phyloP scores from a whole-genome alignment of 257 asterid species.

The Lycium barbarum region DNA sequence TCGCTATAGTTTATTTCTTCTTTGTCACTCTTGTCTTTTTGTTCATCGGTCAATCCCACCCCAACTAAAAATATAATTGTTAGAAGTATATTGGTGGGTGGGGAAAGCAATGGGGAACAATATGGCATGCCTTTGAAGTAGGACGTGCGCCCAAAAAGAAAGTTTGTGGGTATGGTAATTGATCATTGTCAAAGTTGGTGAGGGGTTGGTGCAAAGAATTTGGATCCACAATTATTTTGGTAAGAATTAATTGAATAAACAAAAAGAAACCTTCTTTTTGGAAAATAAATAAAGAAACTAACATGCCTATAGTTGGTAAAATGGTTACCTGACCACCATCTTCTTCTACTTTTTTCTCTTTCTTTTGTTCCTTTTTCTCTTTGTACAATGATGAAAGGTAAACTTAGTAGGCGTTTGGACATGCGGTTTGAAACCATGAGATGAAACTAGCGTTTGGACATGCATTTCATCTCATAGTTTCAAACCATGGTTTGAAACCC shows the following conservation, averaged over 20 bases:
- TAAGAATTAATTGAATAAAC: neutral
- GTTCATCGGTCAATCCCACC: neutral
- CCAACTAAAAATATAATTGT: neutral
- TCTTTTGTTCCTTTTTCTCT: neutral
- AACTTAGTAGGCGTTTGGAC: too few relatives aligned
- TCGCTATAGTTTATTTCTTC: neutral
- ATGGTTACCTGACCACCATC: neutral
- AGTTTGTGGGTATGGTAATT: neutral
- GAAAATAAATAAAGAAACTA: neutral
- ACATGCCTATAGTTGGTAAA: neutral
- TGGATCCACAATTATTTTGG: neutral
- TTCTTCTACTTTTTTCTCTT: neutral
- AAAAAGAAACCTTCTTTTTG: neutral
- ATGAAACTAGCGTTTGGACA: too few relatives aligned
- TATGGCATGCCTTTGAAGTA: neutral
- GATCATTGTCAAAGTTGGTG: constrained; percentile 26
- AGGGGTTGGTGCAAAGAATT: constrained; percentile 13
- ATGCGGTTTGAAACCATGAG: too few relatives aligned
- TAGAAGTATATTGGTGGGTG: constrained; percentile 12
- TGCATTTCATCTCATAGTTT: too few relatives aligned
- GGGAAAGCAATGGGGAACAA: neutral
- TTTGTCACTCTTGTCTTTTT: neutral
- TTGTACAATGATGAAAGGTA: neutral
- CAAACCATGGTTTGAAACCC: too few relatives aligned
- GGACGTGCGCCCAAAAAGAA: constrained; percentile 22